Conservation (phyloP, 768 basidiomycete genomes). For the Podaxis mareebaensis region DNA sequence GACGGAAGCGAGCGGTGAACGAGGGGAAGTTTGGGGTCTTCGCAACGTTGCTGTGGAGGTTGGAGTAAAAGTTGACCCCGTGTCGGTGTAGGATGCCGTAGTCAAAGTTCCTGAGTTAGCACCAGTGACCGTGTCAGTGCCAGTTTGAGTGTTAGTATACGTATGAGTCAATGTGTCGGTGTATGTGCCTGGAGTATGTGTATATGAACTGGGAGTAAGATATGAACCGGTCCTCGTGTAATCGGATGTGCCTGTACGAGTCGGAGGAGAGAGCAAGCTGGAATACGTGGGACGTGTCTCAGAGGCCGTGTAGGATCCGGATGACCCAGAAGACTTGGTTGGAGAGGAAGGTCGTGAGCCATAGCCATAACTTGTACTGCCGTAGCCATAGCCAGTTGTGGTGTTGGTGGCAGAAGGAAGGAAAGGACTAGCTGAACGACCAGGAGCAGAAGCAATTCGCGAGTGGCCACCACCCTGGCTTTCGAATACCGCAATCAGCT, state of each 20-base stretch:
- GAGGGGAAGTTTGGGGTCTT: conserved; percentile 64
- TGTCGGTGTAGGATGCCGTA: conserved; percentile 34
- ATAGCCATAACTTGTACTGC: conserved; percentile 35
- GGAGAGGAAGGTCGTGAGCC: conserved; percentile 49
- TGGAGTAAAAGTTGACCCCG: conserved; percentile 43
- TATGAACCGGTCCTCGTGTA: conserved; percentile 23
- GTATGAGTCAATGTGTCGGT: conserved; percentile 33
- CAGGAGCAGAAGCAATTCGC: conserved; percentile 54
- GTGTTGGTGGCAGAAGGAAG: conserved; percentile 29
- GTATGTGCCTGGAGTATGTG: conserved; percentile 25
- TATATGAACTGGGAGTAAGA: conserved; percentile 8
- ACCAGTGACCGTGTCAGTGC: conserved; percentile 42
- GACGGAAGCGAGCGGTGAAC: conserved; percentile 72
- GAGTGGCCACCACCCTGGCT: conserved; percentile 47
- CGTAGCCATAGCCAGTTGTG: conserved; percentile 32
- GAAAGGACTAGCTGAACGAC: conserved; percentile 39
- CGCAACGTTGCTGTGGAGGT: conserved; percentile 52
- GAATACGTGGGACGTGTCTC: conserved; percentile 23
- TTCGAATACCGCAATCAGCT: conserved; percentile 76
- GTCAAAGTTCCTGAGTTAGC: conserved; percentile 30
- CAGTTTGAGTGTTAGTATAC: conserved; percentile 38
- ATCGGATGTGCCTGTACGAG: conserved; percentile 17
- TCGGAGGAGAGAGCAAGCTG: conserved; percentile 21
- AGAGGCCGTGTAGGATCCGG: conserved; percentile 19
- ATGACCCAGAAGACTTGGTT: conserved; percentile 40